Evolutionary conservation across 2,329 filamentous ascomycete genomes (phyloP).

Genomic region (Pseudogymnoascus sp.): DNA sequence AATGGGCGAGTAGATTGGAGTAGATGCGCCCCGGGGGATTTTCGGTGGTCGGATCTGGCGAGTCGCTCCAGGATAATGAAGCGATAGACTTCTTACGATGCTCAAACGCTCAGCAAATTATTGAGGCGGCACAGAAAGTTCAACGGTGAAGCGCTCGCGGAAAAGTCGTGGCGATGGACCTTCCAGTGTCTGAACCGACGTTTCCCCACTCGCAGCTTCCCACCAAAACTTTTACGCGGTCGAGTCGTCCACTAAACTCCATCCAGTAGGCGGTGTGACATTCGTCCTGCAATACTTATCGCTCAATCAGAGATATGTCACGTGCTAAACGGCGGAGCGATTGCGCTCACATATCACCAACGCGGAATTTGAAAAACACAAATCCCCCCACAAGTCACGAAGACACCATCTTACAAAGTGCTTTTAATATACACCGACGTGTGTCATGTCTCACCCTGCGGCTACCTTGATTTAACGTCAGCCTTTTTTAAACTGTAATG

Average conservation of each 20-base stretch:
- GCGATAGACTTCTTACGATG: not conserved
- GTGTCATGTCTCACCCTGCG: not conserved
- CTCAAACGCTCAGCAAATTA: constrained; percentile 1
- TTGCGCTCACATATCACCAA: constrained; percentile 6
- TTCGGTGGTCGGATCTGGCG: not conserved
- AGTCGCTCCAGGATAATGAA: not conserved
- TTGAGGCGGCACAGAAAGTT: not conserved
- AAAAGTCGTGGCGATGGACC: constrained; percentile 2
- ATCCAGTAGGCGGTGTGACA: constrained; percentile 1
- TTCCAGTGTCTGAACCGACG: constrained; percentile 1
- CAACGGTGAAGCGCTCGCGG: not conserved
- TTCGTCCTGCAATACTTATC: not conserved
- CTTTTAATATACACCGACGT: not conserved
- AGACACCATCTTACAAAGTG: constrained; percentile 6
- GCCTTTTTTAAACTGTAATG: not conserved
- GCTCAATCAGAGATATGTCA: not conserved
- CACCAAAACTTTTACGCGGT: constrained; percentile 8
- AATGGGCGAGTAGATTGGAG: not conserved
- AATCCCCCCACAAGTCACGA: not conserved
- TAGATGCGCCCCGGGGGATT: not conserved
- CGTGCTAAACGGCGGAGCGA: constrained; percentile 2
- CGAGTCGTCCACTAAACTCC: not conserved
- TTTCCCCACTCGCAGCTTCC: not conserved
- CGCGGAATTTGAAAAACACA: not conserved
- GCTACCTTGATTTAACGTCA: not conserved